Evolutionary conservation across 345 rosid species (phyloP).

Genomic region (Physaria fendleri): DNA sequence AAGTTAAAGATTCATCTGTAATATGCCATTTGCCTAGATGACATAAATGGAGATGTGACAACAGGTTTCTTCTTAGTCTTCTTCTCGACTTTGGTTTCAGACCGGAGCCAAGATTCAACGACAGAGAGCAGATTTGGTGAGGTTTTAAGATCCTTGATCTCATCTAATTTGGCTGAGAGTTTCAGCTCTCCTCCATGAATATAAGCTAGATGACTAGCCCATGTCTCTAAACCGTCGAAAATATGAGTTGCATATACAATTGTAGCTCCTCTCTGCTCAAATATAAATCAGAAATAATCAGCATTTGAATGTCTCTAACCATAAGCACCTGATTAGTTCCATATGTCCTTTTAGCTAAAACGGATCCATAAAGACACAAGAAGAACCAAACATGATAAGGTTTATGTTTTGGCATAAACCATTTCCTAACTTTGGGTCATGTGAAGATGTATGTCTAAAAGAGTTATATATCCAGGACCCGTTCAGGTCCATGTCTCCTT

Average conservation of each 20-base stretch:
- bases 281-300: neutral
- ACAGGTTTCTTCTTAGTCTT: slow-evolving; percentile 37
- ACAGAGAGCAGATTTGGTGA: slow-evolving; percentile 74
- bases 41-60: slow-evolving; percentile 43
- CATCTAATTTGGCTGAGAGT: slow-evolving; percentile 48
- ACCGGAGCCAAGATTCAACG: slow-evolving; percentile 84
- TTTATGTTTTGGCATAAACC: no score
- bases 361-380: neutral
- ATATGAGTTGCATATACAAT: slow-evolving; percentile 92
- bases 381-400: neutral
- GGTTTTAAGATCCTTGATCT: slow-evolving; percentile 51
- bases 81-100: slow-evolving; percentile 64
- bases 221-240: slow-evolving; percentile 85
- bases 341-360: neutral
- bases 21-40: slow-evolving; percentile 97
- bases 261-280: slow-evolving; percentile 75
- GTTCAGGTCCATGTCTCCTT: no score
- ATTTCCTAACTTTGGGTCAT: no score
- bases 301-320: neutral
- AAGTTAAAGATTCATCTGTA: slow-evolving; percentile 43
- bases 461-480: no score
- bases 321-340: no score
- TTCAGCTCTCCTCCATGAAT: slow-evolving; percentile 77
- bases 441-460: no score
- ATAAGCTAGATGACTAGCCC: slow-evolving; percentile 93